A percentile compares a stretch with the other conserved stretches of the same genome.
phyloP scores from a whole-genome alignment of 805 yeast genomes.

The Zygoascus tannicola region DNA sequence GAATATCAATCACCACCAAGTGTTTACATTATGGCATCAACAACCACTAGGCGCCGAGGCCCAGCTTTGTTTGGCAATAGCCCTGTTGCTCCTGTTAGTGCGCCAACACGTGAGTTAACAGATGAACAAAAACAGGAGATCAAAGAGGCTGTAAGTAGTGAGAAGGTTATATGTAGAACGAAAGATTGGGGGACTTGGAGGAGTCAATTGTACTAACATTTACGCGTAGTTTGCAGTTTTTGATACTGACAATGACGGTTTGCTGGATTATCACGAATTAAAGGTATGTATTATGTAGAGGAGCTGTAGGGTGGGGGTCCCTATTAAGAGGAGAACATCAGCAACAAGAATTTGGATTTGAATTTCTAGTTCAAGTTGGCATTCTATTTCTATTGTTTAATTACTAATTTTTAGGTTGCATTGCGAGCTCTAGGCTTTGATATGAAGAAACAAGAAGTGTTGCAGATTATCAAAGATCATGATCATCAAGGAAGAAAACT shows the following conservation, averaged over 20 bases:
- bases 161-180: too few relatives aligned
- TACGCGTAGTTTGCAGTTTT: slow-evolving; percentile 54
- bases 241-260: slow-evolving; percentile 88
- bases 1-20: too few relatives aligned
- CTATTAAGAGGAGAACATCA: neutral
- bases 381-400: too few relatives aligned
- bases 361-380: too few relatives aligned
- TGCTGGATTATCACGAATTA: slow-evolving; percentile 82
- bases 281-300: slow-evolving; percentile 32
- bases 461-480: slow-evolving; percentile 69
- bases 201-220: too few relatives aligned
- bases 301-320: too few relatives aligned
- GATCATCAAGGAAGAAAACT: slow-evolving; percentile 60
- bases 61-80: slow-evolving; percentile 3
- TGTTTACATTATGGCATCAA: slow-evolving; percentile 2
- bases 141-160: slow-evolving; percentile 57
- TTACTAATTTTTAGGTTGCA: slow-evolving; percentile 46
- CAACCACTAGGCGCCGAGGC: neutral
- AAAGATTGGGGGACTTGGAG: too few relatives aligned
- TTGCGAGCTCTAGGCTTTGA: slow-evolving; percentile 92
- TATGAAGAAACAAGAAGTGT: slow-evolving; percentile 64
- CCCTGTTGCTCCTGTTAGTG: neutral
- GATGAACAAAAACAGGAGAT: slow-evolving; percentile 88
- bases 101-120: slow-evolving; percentile 41
- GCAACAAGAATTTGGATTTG: neutral